Evolutionary conservation across 2,329 filamentous ascomycete genomes (phyloP).

Genomic region (Chalaropsis ovoidea): DNA sequence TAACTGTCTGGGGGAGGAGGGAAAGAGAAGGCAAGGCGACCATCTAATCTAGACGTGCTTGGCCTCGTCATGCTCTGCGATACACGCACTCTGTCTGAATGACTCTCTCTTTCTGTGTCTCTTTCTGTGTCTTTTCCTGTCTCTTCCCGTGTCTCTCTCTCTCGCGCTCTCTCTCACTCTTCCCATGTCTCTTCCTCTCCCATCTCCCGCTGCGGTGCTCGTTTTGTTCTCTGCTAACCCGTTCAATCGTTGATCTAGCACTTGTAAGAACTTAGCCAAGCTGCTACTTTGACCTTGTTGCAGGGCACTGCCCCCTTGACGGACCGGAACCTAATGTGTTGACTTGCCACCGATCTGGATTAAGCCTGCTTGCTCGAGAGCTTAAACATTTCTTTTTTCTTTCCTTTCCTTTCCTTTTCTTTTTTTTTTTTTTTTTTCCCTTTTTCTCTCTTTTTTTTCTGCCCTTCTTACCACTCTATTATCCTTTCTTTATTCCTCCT

Average conservation of each 20-base stretch:
- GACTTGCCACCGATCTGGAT: not conserved
- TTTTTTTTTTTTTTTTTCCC: not conserved
- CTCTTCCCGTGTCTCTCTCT: not conserved
- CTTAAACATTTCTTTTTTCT: not conserved
- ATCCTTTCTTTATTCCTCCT: not conserved
- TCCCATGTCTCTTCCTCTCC: not conserved
- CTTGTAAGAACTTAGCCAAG: not conserved
- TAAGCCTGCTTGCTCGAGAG: not conserved
- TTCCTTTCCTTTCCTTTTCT: not conserved
- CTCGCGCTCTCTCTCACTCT: not conserved
- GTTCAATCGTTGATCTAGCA: not conserved
- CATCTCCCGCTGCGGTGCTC: not conserved
- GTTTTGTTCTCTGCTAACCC: not conserved
- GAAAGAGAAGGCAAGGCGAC: not conserved
- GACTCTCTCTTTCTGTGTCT: too few relatives aligned
- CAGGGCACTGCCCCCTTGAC: not conserved
- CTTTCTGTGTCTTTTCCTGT: too few relatives aligned
- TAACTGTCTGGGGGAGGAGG: not conserved
- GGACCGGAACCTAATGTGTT: not conserved
- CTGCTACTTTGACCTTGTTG: not conserved
- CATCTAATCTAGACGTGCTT: not conserved
- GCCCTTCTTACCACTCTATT: not conserved
- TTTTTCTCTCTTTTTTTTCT: not conserved
- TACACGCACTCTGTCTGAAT: too few relatives aligned
- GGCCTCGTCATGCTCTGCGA: too few relatives aligned